Conservation (phyloP, 169 alveolate species). For the Cyclospora cayetanensis region DNA sequence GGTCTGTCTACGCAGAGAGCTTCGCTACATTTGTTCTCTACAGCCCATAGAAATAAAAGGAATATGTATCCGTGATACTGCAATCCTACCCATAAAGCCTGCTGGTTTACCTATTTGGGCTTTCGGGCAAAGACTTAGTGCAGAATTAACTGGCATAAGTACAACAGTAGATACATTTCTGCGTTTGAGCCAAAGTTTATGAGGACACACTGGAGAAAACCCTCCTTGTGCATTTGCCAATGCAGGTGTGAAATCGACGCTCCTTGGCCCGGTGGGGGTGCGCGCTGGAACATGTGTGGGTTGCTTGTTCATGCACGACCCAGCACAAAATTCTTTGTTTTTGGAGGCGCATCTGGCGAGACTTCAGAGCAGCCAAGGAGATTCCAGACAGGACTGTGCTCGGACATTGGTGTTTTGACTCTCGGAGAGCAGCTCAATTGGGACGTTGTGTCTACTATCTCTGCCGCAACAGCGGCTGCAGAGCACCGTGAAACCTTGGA, state of each 20-base stretch:
- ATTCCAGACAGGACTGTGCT: constrained; percentile 74
- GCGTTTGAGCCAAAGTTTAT: no score
- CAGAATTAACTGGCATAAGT: no score
- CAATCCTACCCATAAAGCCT: no score
- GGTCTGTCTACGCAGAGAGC: constrained; percentile 76
- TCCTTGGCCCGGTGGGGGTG: constrained; percentile 82
- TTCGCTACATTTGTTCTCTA: background rate
- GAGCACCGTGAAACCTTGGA: constrained; percentile 29
- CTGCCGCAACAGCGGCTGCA: constrained; percentile 55
- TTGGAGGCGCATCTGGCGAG: constrained; percentile 93
- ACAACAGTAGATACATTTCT: no score
- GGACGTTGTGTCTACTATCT: constrained; percentile 35
- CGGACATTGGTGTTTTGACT: constrained; percentile 69
- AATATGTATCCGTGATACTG: no score
- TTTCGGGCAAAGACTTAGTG: no score
- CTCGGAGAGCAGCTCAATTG: constrained; percentile 58
- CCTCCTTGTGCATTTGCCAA: background rate
- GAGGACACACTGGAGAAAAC: no score
- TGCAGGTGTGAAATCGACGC: constrained; percentile 86
- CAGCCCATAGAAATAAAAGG: no score
- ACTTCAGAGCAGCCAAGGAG: constrained; percentile 89
- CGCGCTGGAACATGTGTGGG: constrained; percentile 94
- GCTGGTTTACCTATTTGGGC: no score
- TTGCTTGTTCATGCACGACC: constrained; percentile 95
- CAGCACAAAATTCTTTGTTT: constrained; percentile 92